Percentiles rank a stretch among this genome's conserved stretches.
Conservation (phyloP, 2,329 filamentous ascomycete species). For the Aschersonia sp. region DNA sequence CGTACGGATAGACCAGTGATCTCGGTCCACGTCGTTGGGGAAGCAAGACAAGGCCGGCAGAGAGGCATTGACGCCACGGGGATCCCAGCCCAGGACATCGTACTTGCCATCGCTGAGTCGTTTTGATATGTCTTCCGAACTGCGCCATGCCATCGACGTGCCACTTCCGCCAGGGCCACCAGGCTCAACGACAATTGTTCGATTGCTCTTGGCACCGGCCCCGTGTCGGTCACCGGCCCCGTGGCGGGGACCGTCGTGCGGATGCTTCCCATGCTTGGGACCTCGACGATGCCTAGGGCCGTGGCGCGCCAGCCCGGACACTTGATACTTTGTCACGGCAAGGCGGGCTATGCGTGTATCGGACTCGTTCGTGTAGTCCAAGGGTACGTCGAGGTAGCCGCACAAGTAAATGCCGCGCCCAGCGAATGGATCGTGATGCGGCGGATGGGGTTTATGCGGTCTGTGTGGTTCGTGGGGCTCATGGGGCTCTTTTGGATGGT, state of each 20-base stretch:
- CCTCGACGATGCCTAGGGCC: slow-evolving; percentile 4
- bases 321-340: slow-evolving; percentile 34
- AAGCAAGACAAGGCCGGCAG: slow-evolving; percentile 31
- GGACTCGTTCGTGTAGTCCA: slow-evolving; percentile 30
- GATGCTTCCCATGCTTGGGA: neutral
- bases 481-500: neutral
- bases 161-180: slow-evolving; percentile 36
- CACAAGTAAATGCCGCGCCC: slow-evolving; percentile 31
- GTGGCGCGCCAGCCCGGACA: slow-evolving; percentile 24
- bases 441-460: neutral
- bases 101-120: slow-evolving; percentile 26
- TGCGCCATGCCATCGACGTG: slow-evolving; percentile 23
- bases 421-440: slow-evolving; percentile 15
- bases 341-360: slow-evolving; percentile 28
- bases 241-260: slow-evolving; percentile 1
- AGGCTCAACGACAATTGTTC: slow-evolving; percentile 34
- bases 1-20: slow-evolving; percentile 28
- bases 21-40: slow-evolving; percentile 27
- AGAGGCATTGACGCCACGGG: slow-evolving; percentile 35
- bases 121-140: slow-evolving; percentile 20
- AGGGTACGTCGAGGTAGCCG: slow-evolving; percentile 31
- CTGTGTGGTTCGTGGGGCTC: neutral
- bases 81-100: slow-evolving; percentile 39
- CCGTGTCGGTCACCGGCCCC: slow-evolving; percentile 11
- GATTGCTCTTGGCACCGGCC: slow-evolving; percentile 22